These are phyloP conservation scores for Orbilia ellipsospora DNA, from an alignment of 2,329 filamentous ascomycete genomes.

Conservation along the genomic window DNA sequence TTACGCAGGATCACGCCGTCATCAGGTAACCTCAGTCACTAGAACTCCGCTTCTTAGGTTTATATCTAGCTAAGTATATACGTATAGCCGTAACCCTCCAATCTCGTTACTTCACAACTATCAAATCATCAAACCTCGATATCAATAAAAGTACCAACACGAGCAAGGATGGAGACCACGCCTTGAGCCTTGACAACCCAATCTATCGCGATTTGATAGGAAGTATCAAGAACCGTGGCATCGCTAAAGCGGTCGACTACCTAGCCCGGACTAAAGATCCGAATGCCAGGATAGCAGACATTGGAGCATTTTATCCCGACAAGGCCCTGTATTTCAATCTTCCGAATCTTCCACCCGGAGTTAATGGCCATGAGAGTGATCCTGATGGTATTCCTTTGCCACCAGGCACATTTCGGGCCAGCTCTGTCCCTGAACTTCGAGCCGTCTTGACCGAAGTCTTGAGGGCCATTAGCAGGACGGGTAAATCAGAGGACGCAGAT, in stretches of 20 bases:
- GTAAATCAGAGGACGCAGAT: too few species aligned
- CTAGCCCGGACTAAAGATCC: conserved; percentile 17
- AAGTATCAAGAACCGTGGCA: conserved; percentile 43
- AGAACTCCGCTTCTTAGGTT: not conserved
- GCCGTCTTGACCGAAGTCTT: conserved; percentile 30
- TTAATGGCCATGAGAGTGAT: conserved; percentile 31
- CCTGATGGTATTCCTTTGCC: conserved; percentile 44
- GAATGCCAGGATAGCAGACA: not conserved
- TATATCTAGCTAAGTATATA: not conserved
- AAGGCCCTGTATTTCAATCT: conserved; percentile 20
- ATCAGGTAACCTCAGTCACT: conserved; percentile 12
- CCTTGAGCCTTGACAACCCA: conserved; percentile 22
- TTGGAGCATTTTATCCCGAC: not conserved
- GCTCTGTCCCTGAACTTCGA: conserved; percentile 27
- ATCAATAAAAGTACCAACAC: not conserved
- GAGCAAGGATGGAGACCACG: not conserved
- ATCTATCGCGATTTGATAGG: conserved; percentile 34
- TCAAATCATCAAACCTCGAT: not conserved
- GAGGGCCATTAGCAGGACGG: not conserved
- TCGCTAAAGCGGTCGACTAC: conserved; percentile 13
- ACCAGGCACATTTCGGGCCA: conserved; percentile 30
- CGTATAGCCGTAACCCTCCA: conserved; percentile 1
- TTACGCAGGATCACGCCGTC: conserved; percentile 19
- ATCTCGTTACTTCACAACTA: not conserved
- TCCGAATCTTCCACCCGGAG: conserved; percentile 28